Base-by-base conservation (phyloP, 805 yeast genomes). In the Monosporozyma aquatica region DNA sequence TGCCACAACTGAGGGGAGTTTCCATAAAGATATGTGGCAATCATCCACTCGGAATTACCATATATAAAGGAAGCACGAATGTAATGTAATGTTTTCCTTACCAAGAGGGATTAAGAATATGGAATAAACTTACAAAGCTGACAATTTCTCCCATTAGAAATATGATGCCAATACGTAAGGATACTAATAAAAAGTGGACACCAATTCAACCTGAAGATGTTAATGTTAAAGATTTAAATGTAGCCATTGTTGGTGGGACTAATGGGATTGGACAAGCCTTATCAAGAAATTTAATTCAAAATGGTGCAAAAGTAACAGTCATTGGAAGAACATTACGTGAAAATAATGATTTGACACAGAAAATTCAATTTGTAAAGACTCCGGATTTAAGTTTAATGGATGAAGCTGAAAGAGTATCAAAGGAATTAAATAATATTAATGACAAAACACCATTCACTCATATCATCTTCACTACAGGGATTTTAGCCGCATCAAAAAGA, bases 221-320 rank as follows among this genome's bases (percentile, higher is more conserved):
- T n/a, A 43, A 47, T 17, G 38, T 23, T n/a, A 39, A 21, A 4
- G 22, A 29, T n/a, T 26, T 49, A 9, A 53, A 55, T 17, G 57
- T 56, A 4, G 49, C 53, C 2, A 40, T 66, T n/a, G 47, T 67
- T 32, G 71, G 71, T 21, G 71, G 71, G 9, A 67, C 70, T 1
- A 65, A 65, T 40, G 71, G 71, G 3, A 42, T 66, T 4, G 71
- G 71, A 4, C 56, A 65, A 18, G 61, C 68, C 2, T 45, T 67
- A n/a, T 47, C 59, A 3, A 44, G 43, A 9, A 40, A 41, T 6
- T 43, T 64, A 14, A 61, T 64, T 1, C 14, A 42, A 2, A 35
- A 45, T 7, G 68, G 66, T 18, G 64, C 61, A 1, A 37, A 51
- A 1, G 68, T 66, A 4, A 62, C 64, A 1, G 69, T 66, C 26